Evolutionary conservation across 371 early-diverging fungal genomes (phyloP), one percentile per base, ranked within the genome.

Genomic region (Synchytrium microbalum): DNA sequence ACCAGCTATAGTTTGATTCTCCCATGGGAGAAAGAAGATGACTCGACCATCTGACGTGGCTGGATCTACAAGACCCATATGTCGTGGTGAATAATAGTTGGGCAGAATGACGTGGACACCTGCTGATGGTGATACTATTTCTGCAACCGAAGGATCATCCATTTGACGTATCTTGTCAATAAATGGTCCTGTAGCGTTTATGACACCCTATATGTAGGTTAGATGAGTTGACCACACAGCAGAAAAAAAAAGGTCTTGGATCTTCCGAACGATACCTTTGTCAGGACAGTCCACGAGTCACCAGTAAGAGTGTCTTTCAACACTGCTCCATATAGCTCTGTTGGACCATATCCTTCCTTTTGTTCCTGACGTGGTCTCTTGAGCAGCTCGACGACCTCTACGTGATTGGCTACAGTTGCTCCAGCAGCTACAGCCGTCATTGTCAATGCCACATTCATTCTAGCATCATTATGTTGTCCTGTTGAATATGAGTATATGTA

Each of bases 1-100:
- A 33, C 99, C 99, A n/a, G 95, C 98, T 71, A 99, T 90, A 31
- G 89, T 87, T 74, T 90, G 90, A 32, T 95, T 96, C 75, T 95
- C 90, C 98, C 99, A 99, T 5, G 99, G 99, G 66, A 99, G 72
- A 74, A 99, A 92, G 86, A 98, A 99, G 62, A 99, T 90, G 32
- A 99, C 96, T 71, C 99, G 89, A 19, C 96, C 96, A 79, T 99
- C 99, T 65, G 86, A 88, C 2, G 99, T 99, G n/a, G 86, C 83
- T 14, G 98, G 97, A 76, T 99, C 97, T 57, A 99, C 71, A 64
- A 99, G 77, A 53, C 99, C 99, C 95, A 98, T 95, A 75, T 92
- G 86, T 58, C 87, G 83, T 32, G 99, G 96, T 56, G 52, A 51
- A 70, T 89, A 99, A 79, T 95, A 92, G 75, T 87, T 88, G 62